Base-by-base conservation (phyloP, 1,139 yeast genomes). In the Saccharomycopsis crataegensis region DNA sequence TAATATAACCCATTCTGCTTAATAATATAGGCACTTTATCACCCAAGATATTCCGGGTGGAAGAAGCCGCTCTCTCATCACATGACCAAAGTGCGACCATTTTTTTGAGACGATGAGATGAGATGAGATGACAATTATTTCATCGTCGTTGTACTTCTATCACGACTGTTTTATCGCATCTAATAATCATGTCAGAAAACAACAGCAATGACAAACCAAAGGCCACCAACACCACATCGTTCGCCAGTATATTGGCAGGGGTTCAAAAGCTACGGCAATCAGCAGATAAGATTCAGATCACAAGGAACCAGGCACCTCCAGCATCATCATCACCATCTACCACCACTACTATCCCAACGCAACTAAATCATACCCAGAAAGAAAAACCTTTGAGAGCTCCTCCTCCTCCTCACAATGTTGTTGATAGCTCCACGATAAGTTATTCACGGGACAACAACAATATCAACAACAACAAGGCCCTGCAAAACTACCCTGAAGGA, bases 191-290 rank as follows among this genome's bases (percentile, higher is more conserved):
- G 28, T 36, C 40, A 11, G n/a, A 11, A 2, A 36, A 36, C 40
- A 36, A 36, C 11, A 36, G 5, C 40, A n/a, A 36, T 11, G 40
- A 11, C 40, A 36, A 36, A 11, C n/a, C 40, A 6, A 42, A 42
- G 1, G 31, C 22, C 12, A 12, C 54, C 6, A 31, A 50, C 41
- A 52, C 57, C 6, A 42, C 58, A 3, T 55, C 58, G 12, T 55
- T 55, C 48, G 52, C 56, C 4, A 51, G 54, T 38, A 55, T 55
- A 40, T 43, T 55, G 16, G 56, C 56, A 22, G 54, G 54, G 1
- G 58, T 55, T 12, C 38, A 55, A 36, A 48, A 50, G 37, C 52
- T 55, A 22, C 46, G 70, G 14, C 62, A 64, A n/a, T 42, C 54
- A 6, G 47, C 52, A n/a, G 58, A 61, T 32, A 59, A 60, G 32